Evolutionary conservation across 495 filamentous ascomycete species (phyloP).

Genomic region (Talaromyces thailandensis): DNA sequence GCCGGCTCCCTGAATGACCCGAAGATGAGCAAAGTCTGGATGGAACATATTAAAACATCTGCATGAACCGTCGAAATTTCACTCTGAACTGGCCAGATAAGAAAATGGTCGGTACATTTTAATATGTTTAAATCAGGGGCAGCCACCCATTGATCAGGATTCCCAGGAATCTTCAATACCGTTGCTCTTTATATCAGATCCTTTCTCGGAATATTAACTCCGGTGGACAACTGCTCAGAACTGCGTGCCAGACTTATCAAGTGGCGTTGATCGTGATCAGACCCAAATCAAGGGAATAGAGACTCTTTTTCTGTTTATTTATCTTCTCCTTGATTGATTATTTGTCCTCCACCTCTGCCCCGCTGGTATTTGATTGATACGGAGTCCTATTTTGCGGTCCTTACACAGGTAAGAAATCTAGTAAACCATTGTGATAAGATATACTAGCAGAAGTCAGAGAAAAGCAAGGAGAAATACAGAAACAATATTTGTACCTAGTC

Average conservation of each 20-base stretch:
- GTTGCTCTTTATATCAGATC: not conserved
- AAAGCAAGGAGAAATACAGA: not conserved
- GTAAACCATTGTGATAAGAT: not conserved
- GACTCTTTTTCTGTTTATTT: not conserved
- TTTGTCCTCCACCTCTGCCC: not conserved
- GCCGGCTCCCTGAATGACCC: not conserved
- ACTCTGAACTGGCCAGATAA: not conserved
- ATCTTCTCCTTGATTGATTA: not conserved
- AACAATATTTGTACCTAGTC: not conserved
- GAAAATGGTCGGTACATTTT: not conserved
- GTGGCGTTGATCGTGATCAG: not conserved
- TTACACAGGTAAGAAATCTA: not conserved
- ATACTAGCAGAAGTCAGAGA: not conserved
- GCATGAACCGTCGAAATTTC: not conserved
- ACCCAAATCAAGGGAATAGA: not conserved
- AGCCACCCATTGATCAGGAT: not conserved
- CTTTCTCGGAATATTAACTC: not conserved
- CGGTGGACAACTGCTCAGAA: not conserved
- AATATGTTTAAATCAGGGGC: not conserved
- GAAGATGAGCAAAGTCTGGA: not conserved
- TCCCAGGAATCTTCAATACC: not conserved
- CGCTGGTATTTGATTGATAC: not conserved
- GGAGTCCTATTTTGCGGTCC: not conserved
- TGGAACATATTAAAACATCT: not conserved
- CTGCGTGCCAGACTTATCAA: not conserved